phyloP scores from a whole-genome alignment of 148 eudicot species.

The Chenopodium berlandieri region DNA sequence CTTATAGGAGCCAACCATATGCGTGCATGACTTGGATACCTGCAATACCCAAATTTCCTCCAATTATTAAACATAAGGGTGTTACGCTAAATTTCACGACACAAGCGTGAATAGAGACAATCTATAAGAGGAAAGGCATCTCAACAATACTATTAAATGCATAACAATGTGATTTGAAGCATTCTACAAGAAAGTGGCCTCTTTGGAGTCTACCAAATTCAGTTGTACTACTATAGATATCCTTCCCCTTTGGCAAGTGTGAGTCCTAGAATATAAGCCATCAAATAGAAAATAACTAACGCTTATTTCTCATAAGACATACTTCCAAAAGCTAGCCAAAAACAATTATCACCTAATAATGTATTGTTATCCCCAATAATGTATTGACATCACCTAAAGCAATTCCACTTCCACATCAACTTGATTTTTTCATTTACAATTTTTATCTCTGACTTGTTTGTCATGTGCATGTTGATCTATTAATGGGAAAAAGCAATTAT shows the following conservation, averaged over 20 bases:
- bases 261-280: neutral
- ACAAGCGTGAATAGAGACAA: neutral
- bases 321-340: neutral
- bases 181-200: neutral
- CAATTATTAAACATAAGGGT: neutral
- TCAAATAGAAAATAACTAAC: neutral
- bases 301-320: neutral
- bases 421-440: too few relatives aligned
- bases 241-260: neutral
- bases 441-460: neutral
- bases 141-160: neutral
- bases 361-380: neutral
- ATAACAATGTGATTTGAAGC: neutral
- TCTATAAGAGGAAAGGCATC: neutral
- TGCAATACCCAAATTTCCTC: constrained; percentile 33
- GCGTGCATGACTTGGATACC: constrained; percentile 99
- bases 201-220: neutral
- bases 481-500: neutral
- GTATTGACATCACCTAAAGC: neutral
- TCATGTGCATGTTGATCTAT: neutral
- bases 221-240: neutral
- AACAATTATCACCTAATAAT: too few relatives aligned
- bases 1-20: constrained; percentile 97
- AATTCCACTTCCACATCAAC: too few relatives aligned
- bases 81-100: neutral